These are phyloP conservation scores for Parathielavia hyrcaniae DNA, from an alignment of 495 filamentous ascomycete genomes.

Conservation along the genomic window DNA sequence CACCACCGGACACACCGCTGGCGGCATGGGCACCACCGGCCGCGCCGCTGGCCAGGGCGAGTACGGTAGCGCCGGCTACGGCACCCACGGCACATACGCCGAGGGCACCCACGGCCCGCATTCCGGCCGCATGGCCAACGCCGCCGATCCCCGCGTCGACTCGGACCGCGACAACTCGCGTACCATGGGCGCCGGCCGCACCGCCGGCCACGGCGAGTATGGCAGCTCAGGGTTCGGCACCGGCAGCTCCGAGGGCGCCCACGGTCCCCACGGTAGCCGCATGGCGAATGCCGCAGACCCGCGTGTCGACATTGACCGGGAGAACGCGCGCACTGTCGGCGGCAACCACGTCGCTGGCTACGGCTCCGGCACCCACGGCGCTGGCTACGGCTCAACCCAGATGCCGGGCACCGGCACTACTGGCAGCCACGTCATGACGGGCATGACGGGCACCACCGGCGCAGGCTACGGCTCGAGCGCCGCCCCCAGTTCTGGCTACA, in stretches of 20 bases:
- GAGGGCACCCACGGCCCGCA: constrained; percentile 12
- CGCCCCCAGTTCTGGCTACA: constrained; percentile 18
- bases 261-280: constrained; percentile 16
- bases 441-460: neutral
- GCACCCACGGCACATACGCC: constrained; percentile 14
- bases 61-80: constrained; percentile 27
- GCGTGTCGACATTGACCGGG: constrained; percentile 16
- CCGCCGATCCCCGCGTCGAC: constrained; percentile 18
- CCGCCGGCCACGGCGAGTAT: neutral
- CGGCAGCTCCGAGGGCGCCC: neutral
- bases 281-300: constrained; percentile 17
- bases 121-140: constrained; percentile 20
- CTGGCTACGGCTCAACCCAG: constrained; percentile 20
- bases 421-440: neutral
- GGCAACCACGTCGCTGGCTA: constrained; percentile 7
- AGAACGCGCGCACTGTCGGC: constrained; percentile 14
- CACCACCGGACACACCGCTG: constrained; percentile 29
- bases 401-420: constrained; percentile 4
- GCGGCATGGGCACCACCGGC: constrained; percentile 17
- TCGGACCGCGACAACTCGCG: constrained; percentile 21
- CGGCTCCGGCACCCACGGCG: neutral
- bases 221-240: constrained; percentile 17
- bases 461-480: constrained; percentile 18
- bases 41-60: constrained; percentile 7
- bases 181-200: constrained; percentile 18